Base-by-base conservation (phyloP, 768 basidiomycete species). In the Suillus placidus region DNA sequence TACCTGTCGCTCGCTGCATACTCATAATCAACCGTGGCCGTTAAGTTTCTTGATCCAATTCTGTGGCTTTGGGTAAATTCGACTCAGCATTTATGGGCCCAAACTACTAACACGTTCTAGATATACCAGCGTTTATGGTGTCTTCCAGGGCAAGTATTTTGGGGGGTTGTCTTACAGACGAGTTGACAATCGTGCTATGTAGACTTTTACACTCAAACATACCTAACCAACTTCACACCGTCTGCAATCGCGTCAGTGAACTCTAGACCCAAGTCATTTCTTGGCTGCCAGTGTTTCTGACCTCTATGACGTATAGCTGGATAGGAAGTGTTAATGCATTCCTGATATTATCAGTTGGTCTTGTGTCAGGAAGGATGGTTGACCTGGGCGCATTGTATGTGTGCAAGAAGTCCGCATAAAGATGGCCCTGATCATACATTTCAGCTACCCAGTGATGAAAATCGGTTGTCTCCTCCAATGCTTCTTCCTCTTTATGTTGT, bases 371-470 rank as follows among this genome's bases (percentile, higher is more conserved):
- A 3, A 78, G 80, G 20, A 78, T 81, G 6, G 83, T 83, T 67
- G 87, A 87, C 63, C 77, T 72, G 14, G 86, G 87, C 43, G 82
- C 84, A 71, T 85, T 85, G 82, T 82, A 67, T 26, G 80, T 63
- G 34, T 42, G 32, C 16, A 18, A 62, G 38, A 14, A 6, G 2
- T 34, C 38, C 20, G 26, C 43, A 18, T 34, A 62, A 20, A 35
- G 6, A 49, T 2, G n/a, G 23, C 47, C 13, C 20, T 62, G 26
- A 40, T 61, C 62, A 37, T 3, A 43, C 30, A 18, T 42, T 54
- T 12, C 64, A 84, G 83, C 66, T 78, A 82, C 66, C 75, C 77
- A 63, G 58, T 86, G 60, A 80, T 84, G 71, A 79, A 83, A 45
- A 74, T 72, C 51, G 86, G 85, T 0, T 76, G 81, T 8, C 35